A percentile compares a stretch with the other conserved stretches of the same genome.
phyloP scores from a whole-genome alignment of 1,284 basidiomycete genomes.

The Stygiomarasmius scandens region DNA sequence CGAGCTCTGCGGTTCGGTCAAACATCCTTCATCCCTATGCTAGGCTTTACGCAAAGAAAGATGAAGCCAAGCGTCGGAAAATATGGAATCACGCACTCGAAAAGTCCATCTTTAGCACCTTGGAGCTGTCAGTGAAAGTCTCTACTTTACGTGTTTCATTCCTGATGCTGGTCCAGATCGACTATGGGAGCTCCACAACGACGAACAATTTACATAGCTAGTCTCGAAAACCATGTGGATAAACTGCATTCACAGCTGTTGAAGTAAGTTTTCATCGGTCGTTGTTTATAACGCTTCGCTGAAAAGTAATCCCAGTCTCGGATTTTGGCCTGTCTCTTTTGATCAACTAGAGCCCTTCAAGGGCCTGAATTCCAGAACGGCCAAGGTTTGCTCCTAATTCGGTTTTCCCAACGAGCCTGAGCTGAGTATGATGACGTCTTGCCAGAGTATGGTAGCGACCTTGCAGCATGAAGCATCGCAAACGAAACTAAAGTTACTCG shows the following conservation, averaged over 20 bases:
- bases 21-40: constrained; percentile 65
- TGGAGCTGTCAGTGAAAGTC: constrained; percentile 55
- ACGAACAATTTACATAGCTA: constrained; percentile 61
- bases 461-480: constrained; percentile 65
- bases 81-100: constrained; percentile 78
- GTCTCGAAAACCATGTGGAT: constrained; percentile 65
- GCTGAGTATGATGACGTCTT: neutral
- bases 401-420: neutral
- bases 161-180: constrained; percentile 41
- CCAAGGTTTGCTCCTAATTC: constrained; percentile 50
- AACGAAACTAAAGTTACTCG: constrained; percentile 60
- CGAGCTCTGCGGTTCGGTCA: constrained; percentile 27
- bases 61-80: constrained; percentile 64
- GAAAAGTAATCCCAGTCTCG: too few relatives aligned
- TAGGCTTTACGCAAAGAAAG: constrained; percentile 62
- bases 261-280: constrained; percentile 24
- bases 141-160: neutral
- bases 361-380: constrained; percentile 70
- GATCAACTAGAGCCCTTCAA: constrained; percentile 56
- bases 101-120: constrained; percentile 65
- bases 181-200: constrained; percentile 65
- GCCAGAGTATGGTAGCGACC: constrained; percentile 70
- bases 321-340: constrained; percentile 55
- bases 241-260: constrained; percentile 55
- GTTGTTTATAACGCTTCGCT: constrained; percentile 4